phyloP scores from a whole-genome alignment of 2,329 filamentous ascomycete genomes.

The Cercospora sojina region DNA sequence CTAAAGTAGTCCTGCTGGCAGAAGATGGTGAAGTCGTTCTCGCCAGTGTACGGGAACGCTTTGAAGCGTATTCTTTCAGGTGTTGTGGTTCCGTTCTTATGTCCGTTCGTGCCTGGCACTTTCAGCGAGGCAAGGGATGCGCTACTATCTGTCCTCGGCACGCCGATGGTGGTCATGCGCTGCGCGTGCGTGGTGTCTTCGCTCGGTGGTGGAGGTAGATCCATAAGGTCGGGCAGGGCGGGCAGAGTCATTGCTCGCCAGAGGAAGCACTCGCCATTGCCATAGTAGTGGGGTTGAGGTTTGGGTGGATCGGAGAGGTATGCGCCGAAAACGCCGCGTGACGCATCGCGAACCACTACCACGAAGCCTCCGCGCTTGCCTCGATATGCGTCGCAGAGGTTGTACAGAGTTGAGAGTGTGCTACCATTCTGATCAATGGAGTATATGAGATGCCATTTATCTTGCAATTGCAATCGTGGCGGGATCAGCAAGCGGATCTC shows the following conservation, averaged over 20 bases:
- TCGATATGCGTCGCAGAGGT: constrained; percentile 68
- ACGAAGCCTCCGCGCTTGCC: constrained; percentile 80
- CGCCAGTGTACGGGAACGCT: constrained; percentile 90
- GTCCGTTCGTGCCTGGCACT: constrained; percentile 29
- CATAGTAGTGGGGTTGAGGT: constrained; percentile 81
- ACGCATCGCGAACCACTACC: constrained; percentile 76
- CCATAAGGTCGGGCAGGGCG: constrained; percentile 52
- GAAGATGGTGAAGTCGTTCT: constrained; percentile 96
- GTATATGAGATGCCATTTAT: constrained; percentile 84
- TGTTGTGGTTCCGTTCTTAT: constrained; percentile 44
- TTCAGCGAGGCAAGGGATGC: constrained; percentile 33
- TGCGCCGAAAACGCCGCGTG: constrained; percentile 80
- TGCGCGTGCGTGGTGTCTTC: constrained; percentile 62
- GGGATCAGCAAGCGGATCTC: constrained; percentile 90
- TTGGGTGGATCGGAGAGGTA: constrained; percentile 89
- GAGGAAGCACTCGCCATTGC: constrained; percentile 93
- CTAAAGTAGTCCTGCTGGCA: constrained; percentile 84
- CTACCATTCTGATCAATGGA: constrained; percentile 90
- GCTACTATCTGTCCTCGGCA: constrained; percentile 29
- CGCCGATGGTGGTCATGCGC: constrained; percentile 60
- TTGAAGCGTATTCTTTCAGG: constrained; percentile 87
- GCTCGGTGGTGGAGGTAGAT: constrained; percentile 68
- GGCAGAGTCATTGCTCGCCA: constrained; percentile 73
- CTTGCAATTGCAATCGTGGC: constrained; percentile 78
- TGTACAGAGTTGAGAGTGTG: constrained; percentile 81